Evolutionary conservation across 2,329 filamentous ascomycete species (phyloP).

Genomic region (Aspergillus sp.): DNA sequence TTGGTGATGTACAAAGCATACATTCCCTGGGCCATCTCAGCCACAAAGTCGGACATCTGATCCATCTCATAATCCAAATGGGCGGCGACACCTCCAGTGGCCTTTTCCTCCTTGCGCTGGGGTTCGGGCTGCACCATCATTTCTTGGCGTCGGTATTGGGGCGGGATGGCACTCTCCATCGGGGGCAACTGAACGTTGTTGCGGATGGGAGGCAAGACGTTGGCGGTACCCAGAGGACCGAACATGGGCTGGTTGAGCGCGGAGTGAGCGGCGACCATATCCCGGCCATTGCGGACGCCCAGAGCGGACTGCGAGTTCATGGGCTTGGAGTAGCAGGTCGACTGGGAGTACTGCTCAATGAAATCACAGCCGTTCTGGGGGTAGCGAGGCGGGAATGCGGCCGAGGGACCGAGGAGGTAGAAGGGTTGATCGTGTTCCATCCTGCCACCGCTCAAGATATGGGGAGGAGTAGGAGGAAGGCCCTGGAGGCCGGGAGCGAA

Average conservation of each 20-base stretch:
- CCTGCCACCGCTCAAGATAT: slow-evolving; percentile 39
- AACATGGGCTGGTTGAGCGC: slow-evolving; percentile 39
- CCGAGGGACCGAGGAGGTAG: slow-evolving; percentile 41
- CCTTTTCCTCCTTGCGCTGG: slow-evolving; percentile 62
- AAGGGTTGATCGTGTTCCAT: slow-evolving; percentile 42
- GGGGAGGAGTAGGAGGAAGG: slow-evolving; percentile 47
- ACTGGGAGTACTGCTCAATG: slow-evolving; percentile 49
- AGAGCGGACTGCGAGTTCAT: slow-evolving; percentile 33
- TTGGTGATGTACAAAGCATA: slow-evolving; percentile 60
- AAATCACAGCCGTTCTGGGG: slow-evolving; percentile 48
- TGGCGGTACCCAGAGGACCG: slow-evolving; percentile 34
- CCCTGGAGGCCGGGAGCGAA: slow-evolving; percentile 42
- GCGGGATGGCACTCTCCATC: slow-evolving; percentile 44
- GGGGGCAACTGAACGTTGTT: slow-evolving; percentile 42
- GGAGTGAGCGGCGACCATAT: slow-evolving; percentile 30
- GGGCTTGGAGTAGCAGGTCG: slow-evolving; percentile 42
- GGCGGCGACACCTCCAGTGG: slow-evolving; percentile 84
- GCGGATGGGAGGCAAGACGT: slow-evolving; percentile 45
- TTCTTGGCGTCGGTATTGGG: slow-evolving; percentile 46
- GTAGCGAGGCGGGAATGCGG: slow-evolving; percentile 44
- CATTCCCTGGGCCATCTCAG: slow-evolving; percentile 80
- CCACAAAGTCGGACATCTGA: slow-evolving; percentile 91
- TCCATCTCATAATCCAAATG: slow-evolving; percentile 97
- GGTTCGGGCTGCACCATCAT: slow-evolving; percentile 38
- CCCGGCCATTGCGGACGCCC: slow-evolving; percentile 35